phyloP scores from a whole-genome alignment of 1,284 basidiomycete species.

The Cryptococcus hybrid region DNA sequence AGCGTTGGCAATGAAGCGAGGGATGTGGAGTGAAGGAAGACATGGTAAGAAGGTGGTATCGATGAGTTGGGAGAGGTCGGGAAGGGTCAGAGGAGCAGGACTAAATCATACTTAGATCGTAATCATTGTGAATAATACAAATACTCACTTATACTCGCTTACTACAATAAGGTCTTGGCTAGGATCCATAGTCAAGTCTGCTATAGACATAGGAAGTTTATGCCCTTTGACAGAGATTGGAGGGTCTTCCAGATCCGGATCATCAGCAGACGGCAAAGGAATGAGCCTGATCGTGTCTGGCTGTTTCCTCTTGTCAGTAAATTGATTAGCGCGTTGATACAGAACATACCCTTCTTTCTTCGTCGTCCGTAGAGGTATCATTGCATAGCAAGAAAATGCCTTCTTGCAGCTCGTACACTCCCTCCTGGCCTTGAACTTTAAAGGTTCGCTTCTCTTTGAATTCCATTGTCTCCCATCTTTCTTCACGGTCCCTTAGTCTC shows the following conservation, averaged over 20 bases:
- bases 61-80: conserved; percentile 25
- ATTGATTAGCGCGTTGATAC: not conserved
- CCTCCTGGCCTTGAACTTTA: conserved; percentile 32
- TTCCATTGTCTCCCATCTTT: conserved; percentile 31
- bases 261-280: conserved; percentile 37
- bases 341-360: conserved; percentile 24
- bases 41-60: conserved; percentile 45
- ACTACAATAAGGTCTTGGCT: conserved; percentile 49
- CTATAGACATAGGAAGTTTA: conserved; percentile 36
- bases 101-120: conserved; percentile 4
- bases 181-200: conserved; percentile 50
- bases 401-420: conserved; percentile 50
- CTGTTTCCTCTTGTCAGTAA: conserved; percentile 15
- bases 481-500: conserved; percentile 27
- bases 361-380: conserved; percentile 20
- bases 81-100: conserved; percentile 8
- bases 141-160: conserved; percentile 37
- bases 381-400: conserved; percentile 48
- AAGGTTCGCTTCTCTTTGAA: conserved; percentile 20
- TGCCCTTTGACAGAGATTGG: conserved; percentile 23
- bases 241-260: conserved; percentile 34
- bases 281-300: conserved; percentile 38
- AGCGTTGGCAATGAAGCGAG: conserved; percentile 31
- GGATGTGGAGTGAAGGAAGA: conserved; percentile 45
- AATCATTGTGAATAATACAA: not conserved